phyloP scores from a whole-genome alignment of 495 filamentous ascomycete species.

The Neurospora intermedia region DNA sequence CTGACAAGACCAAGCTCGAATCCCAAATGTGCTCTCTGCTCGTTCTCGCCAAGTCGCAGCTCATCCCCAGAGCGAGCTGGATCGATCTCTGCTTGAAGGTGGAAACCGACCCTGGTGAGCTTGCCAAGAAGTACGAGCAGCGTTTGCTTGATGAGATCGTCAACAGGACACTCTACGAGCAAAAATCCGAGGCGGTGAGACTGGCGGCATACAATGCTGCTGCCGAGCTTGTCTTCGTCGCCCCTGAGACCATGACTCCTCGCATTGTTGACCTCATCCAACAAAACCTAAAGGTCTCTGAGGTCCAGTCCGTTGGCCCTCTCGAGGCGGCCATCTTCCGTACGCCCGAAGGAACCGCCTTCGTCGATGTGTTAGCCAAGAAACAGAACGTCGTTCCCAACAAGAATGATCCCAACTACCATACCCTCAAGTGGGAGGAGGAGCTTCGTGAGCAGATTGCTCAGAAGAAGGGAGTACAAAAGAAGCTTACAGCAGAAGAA shows the following conservation, averaged over 20 bases:
- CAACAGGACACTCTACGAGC: constrained; percentile 32
- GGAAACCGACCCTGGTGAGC: constrained; percentile 67
- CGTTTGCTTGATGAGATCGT: constrained; percentile 38
- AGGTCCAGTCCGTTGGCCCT: constrained; percentile 60
- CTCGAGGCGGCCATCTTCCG: constrained; percentile 85
- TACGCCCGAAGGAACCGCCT: constrained; percentile 75
- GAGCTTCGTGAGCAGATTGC: constrained; percentile 83
- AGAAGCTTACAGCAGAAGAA: constrained; percentile 84
- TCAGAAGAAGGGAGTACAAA: constrained; percentile 81
- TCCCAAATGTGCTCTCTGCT: constrained; percentile 61
- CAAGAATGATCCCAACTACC: constrained; percentile 84
- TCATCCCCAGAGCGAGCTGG: constrained; percentile 74
- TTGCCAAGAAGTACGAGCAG: constrained; percentile 47
- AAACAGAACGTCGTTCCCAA: constrained; percentile 59
- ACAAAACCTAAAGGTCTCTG: constrained; percentile 54
- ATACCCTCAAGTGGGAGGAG: constrained; percentile 93
- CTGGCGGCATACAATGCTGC: constrained; percentile 68
- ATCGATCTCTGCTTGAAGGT: constrained; percentile 74
- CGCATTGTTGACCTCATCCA: constrained; percentile 62
- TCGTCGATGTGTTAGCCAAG: constrained; percentile 79
- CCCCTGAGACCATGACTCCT: constrained; percentile 70
- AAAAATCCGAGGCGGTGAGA: constrained; percentile 40
- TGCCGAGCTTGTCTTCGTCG: constrained; percentile 86
- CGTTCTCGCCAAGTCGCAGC: constrained; percentile 63
- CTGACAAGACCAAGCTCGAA: constrained; percentile 38